These are phyloP conservation scores for Boletus pseudopeckii DNA, from an alignment of 768 basidiomycete genomes.

Conservation along the genomic window DNA sequence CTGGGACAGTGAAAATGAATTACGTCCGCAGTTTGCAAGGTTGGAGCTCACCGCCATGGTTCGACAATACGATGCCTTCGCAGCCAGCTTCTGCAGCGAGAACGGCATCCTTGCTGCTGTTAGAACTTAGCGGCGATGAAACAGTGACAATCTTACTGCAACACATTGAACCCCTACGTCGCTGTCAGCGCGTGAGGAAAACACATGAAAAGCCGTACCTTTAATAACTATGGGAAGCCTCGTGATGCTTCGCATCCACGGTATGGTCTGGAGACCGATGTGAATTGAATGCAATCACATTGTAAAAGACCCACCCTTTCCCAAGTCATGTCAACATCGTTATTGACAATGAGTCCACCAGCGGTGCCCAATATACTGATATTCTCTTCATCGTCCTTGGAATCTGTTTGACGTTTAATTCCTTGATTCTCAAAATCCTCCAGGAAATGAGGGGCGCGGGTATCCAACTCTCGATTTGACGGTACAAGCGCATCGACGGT, in stretches of 20 bases:
- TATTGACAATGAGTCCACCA: slow-evolving; percentile 60
- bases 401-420: slow-evolving; percentile 18
- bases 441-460: slow-evolving; percentile 52
- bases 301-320: slow-evolving; percentile 43
- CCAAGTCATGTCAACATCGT: slow-evolving; percentile 78
- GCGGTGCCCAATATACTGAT: slow-evolving; percentile 57
- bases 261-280: slow-evolving; percentile 52
- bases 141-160: slow-evolving; percentile 39
- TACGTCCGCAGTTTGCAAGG: not conserved
- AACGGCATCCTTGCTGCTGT: slow-evolving; percentile 66
- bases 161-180: slow-evolving; percentile 67
- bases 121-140: not conserved
- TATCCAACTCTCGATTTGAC: slow-evolving; percentile 77
- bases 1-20: slow-evolving; percentile 24
- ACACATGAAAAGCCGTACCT: slow-evolving; percentile 36
- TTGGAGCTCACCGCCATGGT: slow-evolving; percentile 71
- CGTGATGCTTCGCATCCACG: slow-evolving; percentile 70
- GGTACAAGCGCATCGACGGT: slow-evolving; percentile 88
- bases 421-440: slow-evolving; percentile 53
- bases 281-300: not conserved
- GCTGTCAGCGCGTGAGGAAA: slow-evolving; percentile 7
- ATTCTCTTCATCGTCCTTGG: slow-evolving; percentile 32
- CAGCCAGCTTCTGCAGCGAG: slow-evolving; percentile 81
- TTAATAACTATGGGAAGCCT: slow-evolving; percentile 72
- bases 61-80: slow-evolving; percentile 85